These are phyloP conservation scores for Populus pruinosa DNA, from an alignment of 345 rosid species.

Conservation along the genomic window DNA sequence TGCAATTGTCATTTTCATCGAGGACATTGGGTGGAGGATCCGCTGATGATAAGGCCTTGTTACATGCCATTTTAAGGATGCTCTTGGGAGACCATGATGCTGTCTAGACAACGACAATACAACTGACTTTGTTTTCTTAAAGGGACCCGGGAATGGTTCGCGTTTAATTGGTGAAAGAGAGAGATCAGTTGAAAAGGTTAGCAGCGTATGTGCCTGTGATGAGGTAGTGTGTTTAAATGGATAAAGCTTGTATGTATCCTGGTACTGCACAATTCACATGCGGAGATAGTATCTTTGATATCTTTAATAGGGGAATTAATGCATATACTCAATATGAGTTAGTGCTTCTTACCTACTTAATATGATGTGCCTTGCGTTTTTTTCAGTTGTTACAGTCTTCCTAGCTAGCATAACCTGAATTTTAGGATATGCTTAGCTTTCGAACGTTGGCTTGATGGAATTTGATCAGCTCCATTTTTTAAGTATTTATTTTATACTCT, in stretches of 20 bases:
- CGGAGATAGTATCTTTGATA: not conserved
- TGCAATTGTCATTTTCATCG: conserved; percentile 30
- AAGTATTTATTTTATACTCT: not conserved
- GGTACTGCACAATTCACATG: not conserved
- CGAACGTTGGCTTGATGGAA: not conserved
- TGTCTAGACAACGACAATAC: not conserved
- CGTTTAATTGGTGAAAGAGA: conserved; percentile 20
- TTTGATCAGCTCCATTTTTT: not conserved
- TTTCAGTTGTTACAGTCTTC: not conserved
- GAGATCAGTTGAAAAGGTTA: conserved; percentile 9
- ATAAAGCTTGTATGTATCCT: not conserved
- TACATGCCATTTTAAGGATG: conserved; percentile 24
- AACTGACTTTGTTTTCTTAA: not conserved
- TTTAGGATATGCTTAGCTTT: not conserved
- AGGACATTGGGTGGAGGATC: conserved; percentile 16
- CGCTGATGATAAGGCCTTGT: conserved; percentile 19
- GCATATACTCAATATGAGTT: no score
- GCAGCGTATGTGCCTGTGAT: not conserved
- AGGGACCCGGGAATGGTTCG: conserved; percentile 2
- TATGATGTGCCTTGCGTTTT: not conserved
- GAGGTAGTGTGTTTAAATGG: not conserved
- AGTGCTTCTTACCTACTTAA: no score
- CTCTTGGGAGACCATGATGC: conserved; percentile 1
- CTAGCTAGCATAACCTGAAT: not conserved
- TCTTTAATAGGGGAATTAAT: not conserved